These are phyloP conservation scores for Priceomyces castillae DNA, from an alignment of 805 yeast species.

Conservation along the genomic window DNA sequence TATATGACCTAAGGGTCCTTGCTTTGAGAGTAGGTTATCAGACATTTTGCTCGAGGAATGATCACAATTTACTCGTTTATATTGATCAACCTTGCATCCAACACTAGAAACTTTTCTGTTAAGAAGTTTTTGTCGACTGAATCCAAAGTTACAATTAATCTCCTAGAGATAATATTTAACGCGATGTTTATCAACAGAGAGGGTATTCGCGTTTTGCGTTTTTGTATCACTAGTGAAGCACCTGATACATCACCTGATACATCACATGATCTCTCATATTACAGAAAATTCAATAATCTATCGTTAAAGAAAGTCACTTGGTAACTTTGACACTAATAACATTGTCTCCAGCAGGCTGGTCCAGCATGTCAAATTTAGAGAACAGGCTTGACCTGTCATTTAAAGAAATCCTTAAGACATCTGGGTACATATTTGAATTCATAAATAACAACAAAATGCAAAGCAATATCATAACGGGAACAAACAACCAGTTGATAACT, in stretches of 20 bases:
- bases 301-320: not conserved
- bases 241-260: too few species aligned
- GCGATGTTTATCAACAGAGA: constrained; percentile 3
- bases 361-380: constrained; percentile 29
- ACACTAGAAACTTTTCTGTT: too few species aligned
- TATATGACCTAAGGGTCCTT: constrained; percentile 84
- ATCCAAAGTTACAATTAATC: not conserved
- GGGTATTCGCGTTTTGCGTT: constrained; percentile 1
- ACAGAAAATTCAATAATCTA: not conserved
- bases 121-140: not conserved
- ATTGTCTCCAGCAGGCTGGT: constrained; percentile 1
- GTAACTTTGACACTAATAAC: not conserved
- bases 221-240: not conserved
- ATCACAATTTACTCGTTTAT: not conserved
- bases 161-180: not conserved
- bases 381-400: constrained; percentile 38
- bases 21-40: constrained; percentile 55
- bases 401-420: constrained; percentile 38
- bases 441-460: constrained; percentile 40
- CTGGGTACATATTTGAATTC: constrained; percentile 44
- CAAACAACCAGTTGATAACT: constrained; percentile 40
- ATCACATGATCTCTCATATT: not conserved
- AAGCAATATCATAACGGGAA: constrained; percentile 40
- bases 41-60: constrained; percentile 17
- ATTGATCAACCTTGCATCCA: too few species aligned